Evolutionary conservation across 1,284 basidiomycete species (phyloP).

Genomic region (Leccinum subrobustum): DNA sequence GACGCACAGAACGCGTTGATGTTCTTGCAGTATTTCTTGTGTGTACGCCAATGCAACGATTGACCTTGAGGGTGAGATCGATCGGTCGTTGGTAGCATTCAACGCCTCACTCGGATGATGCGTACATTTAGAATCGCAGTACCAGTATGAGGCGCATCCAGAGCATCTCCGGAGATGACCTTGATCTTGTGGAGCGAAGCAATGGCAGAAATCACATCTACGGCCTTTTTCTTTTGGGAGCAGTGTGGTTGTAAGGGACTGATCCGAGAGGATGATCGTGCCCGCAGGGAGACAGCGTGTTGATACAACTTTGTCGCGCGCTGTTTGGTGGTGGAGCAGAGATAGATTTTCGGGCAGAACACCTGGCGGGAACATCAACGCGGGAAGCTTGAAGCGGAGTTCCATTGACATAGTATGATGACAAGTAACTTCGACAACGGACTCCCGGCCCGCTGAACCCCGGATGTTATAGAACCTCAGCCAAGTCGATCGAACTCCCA

Average conservation of each 20-base stretch:
- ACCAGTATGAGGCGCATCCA: conserved; percentile 68
- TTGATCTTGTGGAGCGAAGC: conserved; percentile 19
- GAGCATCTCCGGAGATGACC: conserved; percentile 48
- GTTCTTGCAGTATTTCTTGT: conserved; percentile 63
- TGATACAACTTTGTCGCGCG: conserved; percentile 52
- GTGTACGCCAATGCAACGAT: conserved; percentile 56
- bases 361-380: background rate
- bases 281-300: conserved; percentile 40
- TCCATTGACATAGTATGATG: background rate
- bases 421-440: background rate
- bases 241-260: conserved; percentile 48
- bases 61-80: conserved; percentile 50
- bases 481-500: background rate
- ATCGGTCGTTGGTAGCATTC: conserved; percentile 8
- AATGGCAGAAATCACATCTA: conserved; percentile 65
- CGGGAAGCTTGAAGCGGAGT: background rate
- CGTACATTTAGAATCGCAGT: conserved; percentile 64
- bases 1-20: conserved; percentile 48
- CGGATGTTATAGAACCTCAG: background rate
- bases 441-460: background rate
- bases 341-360: conserved; percentile 19
- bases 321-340: conserved; percentile 45
- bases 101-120: conserved; percentile 11
- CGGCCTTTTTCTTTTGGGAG: conserved; percentile 54
- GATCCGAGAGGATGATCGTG: conserved; percentile 43